Conservation (phyloP, 768 basidiomycete genomes). For the Rhizopogon vinicolor region DNA sequence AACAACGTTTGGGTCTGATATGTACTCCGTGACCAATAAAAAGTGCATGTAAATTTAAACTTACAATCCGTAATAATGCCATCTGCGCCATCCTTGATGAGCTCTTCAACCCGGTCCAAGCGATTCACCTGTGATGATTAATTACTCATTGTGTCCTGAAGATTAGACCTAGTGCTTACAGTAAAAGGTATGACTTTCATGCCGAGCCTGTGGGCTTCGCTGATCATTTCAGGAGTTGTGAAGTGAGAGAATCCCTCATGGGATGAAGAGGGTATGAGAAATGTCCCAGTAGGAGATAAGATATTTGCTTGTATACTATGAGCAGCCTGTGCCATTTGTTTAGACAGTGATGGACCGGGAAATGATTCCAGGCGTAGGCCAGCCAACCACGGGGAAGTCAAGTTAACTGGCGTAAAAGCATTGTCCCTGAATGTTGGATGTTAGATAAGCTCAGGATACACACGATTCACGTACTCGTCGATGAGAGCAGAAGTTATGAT, state of each 20-base stretch:
- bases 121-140: conserved; percentile 46
- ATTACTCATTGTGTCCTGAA: too few species aligned
- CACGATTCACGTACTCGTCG: conserved; percentile 42
- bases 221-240: conserved; percentile 65
- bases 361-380: conserved; percentile 62
- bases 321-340: conserved; percentile 66
- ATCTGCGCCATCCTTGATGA: conserved; percentile 60
- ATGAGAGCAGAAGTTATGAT: conserved; percentile 63
- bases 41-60: conserved; percentile 3
- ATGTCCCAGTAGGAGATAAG: conserved; percentile 55
- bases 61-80: conserved; percentile 75
- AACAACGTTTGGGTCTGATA: conserved; percentile 48
- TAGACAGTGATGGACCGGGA: conserved; percentile 52
- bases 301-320: conserved; percentile 58
- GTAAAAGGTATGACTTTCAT: conserved; percentile 73
- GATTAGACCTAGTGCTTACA: conserved; percentile 31
- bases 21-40: not conserved
- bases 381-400: conserved; percentile 61
- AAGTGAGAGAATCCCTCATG: conserved; percentile 47
- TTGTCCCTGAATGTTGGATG: conserved; percentile 29
- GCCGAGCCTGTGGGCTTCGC: conserved; percentile 57
- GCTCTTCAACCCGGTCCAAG: conserved; percentile 54
- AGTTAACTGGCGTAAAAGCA: conserved; percentile 35
- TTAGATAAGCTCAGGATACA: not conserved
- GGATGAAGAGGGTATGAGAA: conserved; percentile 33